These are phyloP conservation scores for Fusarium equiseti DNA, from an alignment of 2,329 filamentous ascomycete genomes.

Conservation along the genomic window DNA sequence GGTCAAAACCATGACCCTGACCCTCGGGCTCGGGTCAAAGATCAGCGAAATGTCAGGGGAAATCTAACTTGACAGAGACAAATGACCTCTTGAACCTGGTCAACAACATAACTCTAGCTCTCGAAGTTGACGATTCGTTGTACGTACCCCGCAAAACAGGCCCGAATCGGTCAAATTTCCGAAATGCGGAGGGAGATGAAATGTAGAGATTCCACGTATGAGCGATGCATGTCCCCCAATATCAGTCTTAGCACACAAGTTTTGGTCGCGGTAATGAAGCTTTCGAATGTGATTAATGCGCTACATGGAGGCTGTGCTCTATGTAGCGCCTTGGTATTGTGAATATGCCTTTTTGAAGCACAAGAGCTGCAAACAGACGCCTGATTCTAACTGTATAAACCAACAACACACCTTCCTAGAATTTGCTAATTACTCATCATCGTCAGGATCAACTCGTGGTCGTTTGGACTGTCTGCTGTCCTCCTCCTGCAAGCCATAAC, in stretches of 20 bases:
- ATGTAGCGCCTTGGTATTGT: conserved; percentile 19
- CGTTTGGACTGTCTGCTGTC: conserved; percentile 75
- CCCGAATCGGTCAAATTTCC: conserved; percentile 28
- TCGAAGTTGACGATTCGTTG: conserved; percentile 7
- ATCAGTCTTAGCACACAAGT: conserved; percentile 1
- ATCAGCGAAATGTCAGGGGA: conserved; percentile 37
- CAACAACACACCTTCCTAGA: conserved; percentile 23
- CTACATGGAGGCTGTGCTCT: conserved; percentile 1
- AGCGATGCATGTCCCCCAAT: conserved; percentile 10
- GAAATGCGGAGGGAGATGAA: conserved; percentile 30
- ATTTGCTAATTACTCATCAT: conserved; percentile 49
- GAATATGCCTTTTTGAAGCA: conserved; percentile 12
- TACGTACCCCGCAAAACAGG: conserved; percentile 26
- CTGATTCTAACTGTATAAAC: conserved; percentile 44
- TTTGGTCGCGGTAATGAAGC: not conserved
- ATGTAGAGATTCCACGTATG: conserved; percentile 42
- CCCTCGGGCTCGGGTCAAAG: conserved; percentile 41
- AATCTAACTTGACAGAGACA: conserved; percentile 4
- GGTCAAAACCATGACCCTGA: conserved; percentile 4
- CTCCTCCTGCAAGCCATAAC: conserved; percentile 79
- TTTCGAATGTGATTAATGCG: conserved; percentile 9
- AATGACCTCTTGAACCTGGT: conserved; percentile 22
- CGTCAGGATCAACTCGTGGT: conserved; percentile 77
- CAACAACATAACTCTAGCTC: conserved; percentile 14
- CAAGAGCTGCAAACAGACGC: conserved; percentile 39